Base-by-base conservation (phyloP, 768 basidiomycete genomes). In the Lanmaoa rubissima region DNA sequence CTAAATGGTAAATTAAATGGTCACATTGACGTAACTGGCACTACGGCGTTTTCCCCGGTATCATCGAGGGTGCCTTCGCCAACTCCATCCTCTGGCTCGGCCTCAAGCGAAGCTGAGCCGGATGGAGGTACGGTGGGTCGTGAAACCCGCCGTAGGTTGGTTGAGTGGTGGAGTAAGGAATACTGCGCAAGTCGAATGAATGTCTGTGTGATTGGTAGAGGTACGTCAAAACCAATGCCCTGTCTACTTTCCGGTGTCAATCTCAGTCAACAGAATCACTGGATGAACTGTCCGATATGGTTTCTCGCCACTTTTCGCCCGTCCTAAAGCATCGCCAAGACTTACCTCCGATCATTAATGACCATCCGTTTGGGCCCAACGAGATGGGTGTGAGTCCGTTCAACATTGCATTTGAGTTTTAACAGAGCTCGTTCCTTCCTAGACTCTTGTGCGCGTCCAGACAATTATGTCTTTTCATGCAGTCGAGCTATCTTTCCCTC, bases 381-480 rank as follows among this genome's bases (percentile, higher is more conserved):
- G 82, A 92, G 69, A 83, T 79, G 71, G 86, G 86, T 38, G 90
- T 90, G 74, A 64, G 86, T 80, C 26, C n/a, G 17, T 31, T 24
- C 35, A 36, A 50, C 48, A 19, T 24, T 21, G 28, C 17, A 56
- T 58, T 55, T 63, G 16, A 26, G 24, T 9, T 47, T 48, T 24
- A 51, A 57, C 28, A 66, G 6, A 58, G 14, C 43, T 45, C 58
- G 42, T 51, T 61, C 45, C 69, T 11, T 68, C 65, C 49, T 59
- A 92, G 84, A 89, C 89, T 3, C 78, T 93, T 57, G 87, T 97
- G 10, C 88, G 84, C 48, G 82, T 88, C n/a, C 88, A 94, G 72
- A 95, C 93, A 0, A 82, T 98, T 61, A 92, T 92, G 86, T 82
- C 87, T 24, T 85, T 93, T 72, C 88, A 92, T 65, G 86, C 83